Conservation (phyloP, 148 eudicot species). For the Rhododendron kiyosumense region DNA sequence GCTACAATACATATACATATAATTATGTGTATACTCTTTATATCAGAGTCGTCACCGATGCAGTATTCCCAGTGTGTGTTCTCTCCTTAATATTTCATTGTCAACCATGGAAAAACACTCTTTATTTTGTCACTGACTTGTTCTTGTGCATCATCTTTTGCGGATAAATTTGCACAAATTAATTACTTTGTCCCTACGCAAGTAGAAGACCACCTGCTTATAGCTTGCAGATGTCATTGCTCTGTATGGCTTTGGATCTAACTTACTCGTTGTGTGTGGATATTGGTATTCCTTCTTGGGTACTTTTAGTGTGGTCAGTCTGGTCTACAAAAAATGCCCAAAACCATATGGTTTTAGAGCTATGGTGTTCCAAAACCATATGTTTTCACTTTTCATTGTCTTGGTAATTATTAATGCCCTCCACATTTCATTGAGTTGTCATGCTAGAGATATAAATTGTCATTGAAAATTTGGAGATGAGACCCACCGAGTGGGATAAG, state of each 20-base stretch:
- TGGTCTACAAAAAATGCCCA: neutral
- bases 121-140: neutral
- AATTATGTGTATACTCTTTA: neutral
- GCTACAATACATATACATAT: neutral
- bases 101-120: neutral
- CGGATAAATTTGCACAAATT: neutral
- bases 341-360: neutral
- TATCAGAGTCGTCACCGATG: neutral
- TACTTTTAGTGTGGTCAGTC: neutral
- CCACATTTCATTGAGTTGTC: neutral
- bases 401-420: neutral
- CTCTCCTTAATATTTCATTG: neutral
- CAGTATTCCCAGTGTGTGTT: neutral
- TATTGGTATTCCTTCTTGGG: neutral
- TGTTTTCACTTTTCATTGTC: neutral
- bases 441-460: neutral
- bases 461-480: neutral
- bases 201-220: neutral
- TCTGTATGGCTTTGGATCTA: neutral
- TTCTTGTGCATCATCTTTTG: neutral
- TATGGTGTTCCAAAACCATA: neutral
- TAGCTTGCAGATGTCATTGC: neutral
- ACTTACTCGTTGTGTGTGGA: neutral
- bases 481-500: neutral
- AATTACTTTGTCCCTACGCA: neutral